Conservation (phyloP, 2,329 filamentous ascomycete genomes). For the Cladophialophora psammophila region DNA sequence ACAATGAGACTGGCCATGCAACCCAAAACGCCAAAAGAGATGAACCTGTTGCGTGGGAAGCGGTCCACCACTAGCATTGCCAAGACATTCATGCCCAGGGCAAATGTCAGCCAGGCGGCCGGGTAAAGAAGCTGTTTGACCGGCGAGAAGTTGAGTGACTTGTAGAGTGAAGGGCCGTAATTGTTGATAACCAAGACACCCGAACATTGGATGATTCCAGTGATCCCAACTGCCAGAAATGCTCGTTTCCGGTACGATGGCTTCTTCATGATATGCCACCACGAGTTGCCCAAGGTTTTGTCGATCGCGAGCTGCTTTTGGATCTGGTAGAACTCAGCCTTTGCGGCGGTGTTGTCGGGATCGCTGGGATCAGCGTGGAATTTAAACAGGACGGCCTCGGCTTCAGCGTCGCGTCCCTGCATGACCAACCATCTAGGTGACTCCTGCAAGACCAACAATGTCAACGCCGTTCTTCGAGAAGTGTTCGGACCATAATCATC, state of each 20-base stretch:
- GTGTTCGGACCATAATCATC: not conserved
- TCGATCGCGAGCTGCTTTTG: conserved; percentile 37
- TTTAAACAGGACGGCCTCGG: conserved; percentile 32
- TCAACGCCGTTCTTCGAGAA: not conserved
- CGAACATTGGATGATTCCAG: conserved; percentile 43
- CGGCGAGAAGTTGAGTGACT: conserved; percentile 53
- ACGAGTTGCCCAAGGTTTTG: conserved; percentile 32
- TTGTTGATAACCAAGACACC: conserved; percentile 52
- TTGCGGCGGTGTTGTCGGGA: conserved; percentile 26
- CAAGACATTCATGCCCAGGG: conserved; percentile 32
- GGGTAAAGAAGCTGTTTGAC: conserved; percentile 38
- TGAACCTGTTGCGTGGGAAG: conserved; percentile 35
- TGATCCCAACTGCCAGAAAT: conserved; percentile 32
- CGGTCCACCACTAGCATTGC: conserved; percentile 34
- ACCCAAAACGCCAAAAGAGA: conserved; percentile 49
- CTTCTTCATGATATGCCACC: conserved; percentile 35
- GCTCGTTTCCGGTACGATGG: conserved; percentile 35
- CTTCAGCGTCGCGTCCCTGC: conserved; percentile 36
- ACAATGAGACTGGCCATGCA: conserved; percentile 51
- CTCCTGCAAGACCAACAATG: conserved; percentile 3
- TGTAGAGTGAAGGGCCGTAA: conserved; percentile 56
- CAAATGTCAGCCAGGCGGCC: conserved; percentile 38
- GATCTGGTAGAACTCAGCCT: conserved; percentile 40
- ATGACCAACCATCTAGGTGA: conserved; percentile 38
- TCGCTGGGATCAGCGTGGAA: conserved; percentile 31